Conservation (phyloP, 2,329 filamentous ascomycete species). For the Alternaria longipes region DNA sequence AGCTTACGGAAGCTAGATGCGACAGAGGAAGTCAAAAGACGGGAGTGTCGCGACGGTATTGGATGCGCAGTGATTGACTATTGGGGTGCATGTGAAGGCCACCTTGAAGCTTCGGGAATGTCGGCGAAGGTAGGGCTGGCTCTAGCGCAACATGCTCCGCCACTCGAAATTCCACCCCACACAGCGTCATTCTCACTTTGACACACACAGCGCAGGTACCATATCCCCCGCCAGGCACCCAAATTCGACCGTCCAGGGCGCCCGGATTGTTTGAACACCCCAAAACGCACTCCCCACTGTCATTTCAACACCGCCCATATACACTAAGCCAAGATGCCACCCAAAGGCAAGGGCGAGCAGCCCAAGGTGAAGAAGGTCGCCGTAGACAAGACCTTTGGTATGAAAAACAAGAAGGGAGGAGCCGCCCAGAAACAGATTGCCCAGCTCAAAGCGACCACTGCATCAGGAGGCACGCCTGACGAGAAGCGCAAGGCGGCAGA, state of each 20-base stretch:
- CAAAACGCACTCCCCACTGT: constrained; percentile 13
- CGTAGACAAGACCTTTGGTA: constrained; percentile 97
- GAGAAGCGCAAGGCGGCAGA: constrained; percentile 81
- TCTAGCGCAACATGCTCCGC: constrained; percentile 26
- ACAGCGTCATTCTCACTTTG: constrained; percentile 51
- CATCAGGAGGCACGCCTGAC: constrained; percentile 74
- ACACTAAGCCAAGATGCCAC: constrained; percentile 69
- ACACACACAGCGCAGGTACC: constrained; percentile 30
- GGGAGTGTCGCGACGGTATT: constrained; percentile 15
- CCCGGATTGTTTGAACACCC: background rate
- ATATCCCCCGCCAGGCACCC: constrained; percentile 28
- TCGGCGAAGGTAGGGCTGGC: constrained; percentile 25
- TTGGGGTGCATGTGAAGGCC: constrained; percentile 29
- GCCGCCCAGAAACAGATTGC: constrained; percentile 90
- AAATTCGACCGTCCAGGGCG: constrained; percentile 21
- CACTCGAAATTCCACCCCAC: constrained; percentile 39
- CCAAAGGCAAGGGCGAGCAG: constrained; percentile 64
- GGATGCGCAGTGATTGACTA: constrained; percentile 14
- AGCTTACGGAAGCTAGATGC: constrained; percentile 11
- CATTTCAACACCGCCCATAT: constrained; percentile 14
- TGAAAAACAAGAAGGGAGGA: constrained; percentile 99
- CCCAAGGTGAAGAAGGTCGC: constrained; percentile 69
- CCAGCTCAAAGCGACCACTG: constrained; percentile 74
- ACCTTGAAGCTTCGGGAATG: constrained; percentile 37
- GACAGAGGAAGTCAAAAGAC: background rate